Evolutionary conservation across 352 stramenopile species (phyloP).

Genomic region (Vaucheria bursata): DNA sequence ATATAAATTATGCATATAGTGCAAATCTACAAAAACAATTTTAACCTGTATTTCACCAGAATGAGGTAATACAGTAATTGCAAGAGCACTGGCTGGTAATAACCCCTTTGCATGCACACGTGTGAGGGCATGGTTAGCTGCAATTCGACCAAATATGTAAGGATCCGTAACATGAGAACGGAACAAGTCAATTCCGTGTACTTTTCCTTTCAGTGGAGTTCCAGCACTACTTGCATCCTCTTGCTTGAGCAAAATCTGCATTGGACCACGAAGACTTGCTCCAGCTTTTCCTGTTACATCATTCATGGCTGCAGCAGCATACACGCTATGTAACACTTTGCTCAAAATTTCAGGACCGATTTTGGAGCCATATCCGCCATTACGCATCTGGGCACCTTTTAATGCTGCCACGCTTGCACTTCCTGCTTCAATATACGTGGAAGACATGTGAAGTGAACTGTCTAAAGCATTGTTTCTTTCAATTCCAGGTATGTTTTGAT

Average conservation of each 20-base stretch:
- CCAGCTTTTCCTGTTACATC: neutral
- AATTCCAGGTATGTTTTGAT: conserved; percentile 10
- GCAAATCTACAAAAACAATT: too few species aligned
- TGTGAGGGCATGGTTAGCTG: conserved; percentile 59
- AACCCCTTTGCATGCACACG: conserved; percentile 58
- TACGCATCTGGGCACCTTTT: conserved; percentile 51
- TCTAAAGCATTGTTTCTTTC: too few species aligned
- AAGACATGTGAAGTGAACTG: too few species aligned
- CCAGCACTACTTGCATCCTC: conserved; percentile 19
- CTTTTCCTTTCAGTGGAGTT: conserved; percentile 36
- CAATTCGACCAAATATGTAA: conserved; percentile 59
- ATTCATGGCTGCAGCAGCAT: neutral
- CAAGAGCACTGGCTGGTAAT: conserved; percentile 50
- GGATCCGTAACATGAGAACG: conserved; percentile 55
- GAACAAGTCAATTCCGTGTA: conserved; percentile 64
- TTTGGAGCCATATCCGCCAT: conserved; percentile 58
- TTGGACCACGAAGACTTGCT: too few species aligned
- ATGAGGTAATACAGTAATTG: conserved; percentile 55
- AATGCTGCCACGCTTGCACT: conserved; percentile 11
- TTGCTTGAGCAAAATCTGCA: neutral
- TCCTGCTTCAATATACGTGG: conserved; percentile 6
- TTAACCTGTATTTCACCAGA: too few species aligned
- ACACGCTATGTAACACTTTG: neutral
- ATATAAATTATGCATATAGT: too few species aligned
- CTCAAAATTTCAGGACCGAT: conserved; percentile 30